Evolutionary conservation across 495 filamentous ascomycete genomes (phyloP), one percentile per base, ranked within the genome.

Genomic region (Neurospora intermedia): DNA sequence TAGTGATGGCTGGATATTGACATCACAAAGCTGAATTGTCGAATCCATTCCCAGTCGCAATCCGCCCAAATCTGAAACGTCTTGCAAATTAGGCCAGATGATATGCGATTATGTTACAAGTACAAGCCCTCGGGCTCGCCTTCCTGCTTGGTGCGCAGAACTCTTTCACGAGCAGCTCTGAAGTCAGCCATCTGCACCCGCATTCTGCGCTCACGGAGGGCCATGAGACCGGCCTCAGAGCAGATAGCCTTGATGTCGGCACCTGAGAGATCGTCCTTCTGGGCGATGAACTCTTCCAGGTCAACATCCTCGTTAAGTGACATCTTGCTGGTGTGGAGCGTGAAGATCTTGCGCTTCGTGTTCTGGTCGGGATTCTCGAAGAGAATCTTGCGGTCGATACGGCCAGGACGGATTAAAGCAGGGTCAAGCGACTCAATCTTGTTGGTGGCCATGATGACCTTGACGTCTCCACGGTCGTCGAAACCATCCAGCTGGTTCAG

Each of bases 291-390:
- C 83, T 99, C 96, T 76, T 98, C 96, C 66, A 99, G 87, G 75
- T 99, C 96, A 69, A 99, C 96, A 77, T 99, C 96, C 75, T 92
- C 89, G 79, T 91, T 92, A 59, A 98, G 88, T 16, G 92, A 96
- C 96, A 99, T 99, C 88, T 99, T 99, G 77, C 92, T 94, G 20
- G 96, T 99, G 84, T 99, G 96, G n/a, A 99, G 90, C 35, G 91
- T 93, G 84, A 99, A 99, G 80, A 99, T 99, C 90, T 99, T 99
- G 86, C 94, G 93, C 88, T 99, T 99, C 71, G 96, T 99, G 82
- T 94, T 94, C 88, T 98, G 96, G 82, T 99, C 96, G 31, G 96
- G 96, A 82, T 96, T 98, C 87, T 99, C 96, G 74, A 99, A 99
- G 72, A 99, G 87, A 82, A 99, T 98, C 87, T 99, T 99, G 69